Evolutionary conservation across 2,329 filamentous ascomycete species (phyloP).

Genomic region (Cadophora luteo-olivacea): DNA sequence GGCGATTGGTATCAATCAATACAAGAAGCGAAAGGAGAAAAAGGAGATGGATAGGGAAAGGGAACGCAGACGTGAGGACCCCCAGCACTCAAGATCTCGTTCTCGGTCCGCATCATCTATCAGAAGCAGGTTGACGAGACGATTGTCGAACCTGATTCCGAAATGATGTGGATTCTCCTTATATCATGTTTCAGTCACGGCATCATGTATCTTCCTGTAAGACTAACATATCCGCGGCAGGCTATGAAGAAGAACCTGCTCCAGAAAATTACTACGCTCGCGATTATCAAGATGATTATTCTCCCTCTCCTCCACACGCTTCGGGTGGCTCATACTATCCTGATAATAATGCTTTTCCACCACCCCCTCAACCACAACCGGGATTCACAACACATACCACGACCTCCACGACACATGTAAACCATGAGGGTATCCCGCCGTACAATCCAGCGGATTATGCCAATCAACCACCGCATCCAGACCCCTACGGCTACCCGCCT

Average conservation of each 20-base stretch:
- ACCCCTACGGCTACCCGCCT: constrained; percentile 38
- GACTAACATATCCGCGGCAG: constrained; percentile 33
- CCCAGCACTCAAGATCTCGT: constrained; percentile 44
- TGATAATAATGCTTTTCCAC: constrained; percentile 37
- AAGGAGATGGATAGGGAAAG: constrained; percentile 47
- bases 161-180: constrained; percentile 33
- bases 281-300: constrained; percentile 42
- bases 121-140: constrained; percentile 39
- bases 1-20: constrained; percentile 68
- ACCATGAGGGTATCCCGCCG: constrained; percentile 36
- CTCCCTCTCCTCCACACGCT: constrained; percentile 45
- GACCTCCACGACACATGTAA: constrained; percentile 36
- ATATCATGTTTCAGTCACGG: constrained; percentile 25
- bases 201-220: constrained; percentile 33
- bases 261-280: constrained; percentile 42
- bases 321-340: constrained; percentile 45
- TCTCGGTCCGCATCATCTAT: constrained; percentile 42
- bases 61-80: constrained; percentile 45
- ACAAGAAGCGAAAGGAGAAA: constrained; percentile 54
- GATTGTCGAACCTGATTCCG: constrained; percentile 44
- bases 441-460: constrained; percentile 45
- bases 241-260: constrained; percentile 42
- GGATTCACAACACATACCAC: constrained; percentile 38
- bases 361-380: constrained; percentile 33
- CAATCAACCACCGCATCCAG: constrained; percentile 32